phyloP scores from a whole-genome alignment of 768 basidiomycete genomes.

The Boletus fagicola region DNA sequence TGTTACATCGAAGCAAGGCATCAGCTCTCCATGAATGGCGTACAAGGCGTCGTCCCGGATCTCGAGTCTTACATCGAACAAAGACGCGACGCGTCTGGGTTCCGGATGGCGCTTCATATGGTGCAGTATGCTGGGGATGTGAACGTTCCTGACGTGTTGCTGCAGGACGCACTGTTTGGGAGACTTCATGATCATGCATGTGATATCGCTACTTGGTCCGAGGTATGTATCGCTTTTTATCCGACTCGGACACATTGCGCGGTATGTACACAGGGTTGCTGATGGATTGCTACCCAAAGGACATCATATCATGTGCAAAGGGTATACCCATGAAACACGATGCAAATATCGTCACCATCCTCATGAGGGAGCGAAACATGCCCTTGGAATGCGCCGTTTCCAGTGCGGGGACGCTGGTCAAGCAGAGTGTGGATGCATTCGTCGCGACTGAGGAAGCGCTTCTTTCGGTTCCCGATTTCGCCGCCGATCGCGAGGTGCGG shows the following conservation, averaged over 20 bases:
- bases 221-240: slow-evolving; percentile 38
- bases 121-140: slow-evolving; percentile 53
- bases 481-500: slow-evolving; percentile 26
- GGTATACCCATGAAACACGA: slow-evolving; percentile 37
- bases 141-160: slow-evolving; percentile 32
- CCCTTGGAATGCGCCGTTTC: slow-evolving; percentile 48
- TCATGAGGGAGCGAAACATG: slow-evolving; percentile 43
- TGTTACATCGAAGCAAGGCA: slow-evolving; percentile 35
- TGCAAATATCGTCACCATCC: slow-evolving; percentile 50
- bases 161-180: slow-evolving; percentile 27
- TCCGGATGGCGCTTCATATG: slow-evolving; percentile 49
- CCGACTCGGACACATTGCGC: no score
- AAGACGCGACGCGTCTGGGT: slow-evolving; percentile 48
- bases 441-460: slow-evolving; percentile 24
- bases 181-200: slow-evolving; percentile 41
- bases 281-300: slow-evolving; percentile 37
- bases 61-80: slow-evolving; percentile 48
- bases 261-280: neutral
- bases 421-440: slow-evolving; percentile 31
- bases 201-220: slow-evolving; percentile 53
- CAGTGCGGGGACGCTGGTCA: slow-evolving; percentile 24
- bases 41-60: slow-evolving; percentile 30
- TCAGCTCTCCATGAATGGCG: slow-evolving; percentile 27
- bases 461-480: slow-evolving; percentile 11
- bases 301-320: slow-evolving; percentile 54